These are phyloP conservation scores for Penicillium psychrosexuale DNA, from an alignment of 2,329 filamentous ascomycete species.

Conservation along the genomic window DNA sequence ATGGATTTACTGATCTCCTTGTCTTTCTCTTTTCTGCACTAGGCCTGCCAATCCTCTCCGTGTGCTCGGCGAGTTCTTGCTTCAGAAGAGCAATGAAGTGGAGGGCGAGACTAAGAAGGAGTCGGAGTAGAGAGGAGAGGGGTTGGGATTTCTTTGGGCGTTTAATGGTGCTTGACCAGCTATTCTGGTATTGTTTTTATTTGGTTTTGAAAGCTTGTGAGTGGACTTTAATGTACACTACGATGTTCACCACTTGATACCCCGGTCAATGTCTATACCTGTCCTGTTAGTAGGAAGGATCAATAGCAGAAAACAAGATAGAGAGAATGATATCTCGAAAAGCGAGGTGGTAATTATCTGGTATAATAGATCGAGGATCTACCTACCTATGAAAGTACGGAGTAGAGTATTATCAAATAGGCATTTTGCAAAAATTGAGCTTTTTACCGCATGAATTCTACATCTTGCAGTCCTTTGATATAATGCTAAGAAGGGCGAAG, in stretches of 20 bases:
- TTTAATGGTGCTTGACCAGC: slow-evolving; percentile 1
- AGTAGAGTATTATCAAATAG: background rate
- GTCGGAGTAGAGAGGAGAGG: slow-evolving; percentile 19
- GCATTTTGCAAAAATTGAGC: no score
- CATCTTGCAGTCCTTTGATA: background rate
- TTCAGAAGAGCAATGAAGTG: slow-evolving; percentile 65
- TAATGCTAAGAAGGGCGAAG: background rate
- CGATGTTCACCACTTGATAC: background rate
- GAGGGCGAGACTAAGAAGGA: slow-evolving; percentile 45
- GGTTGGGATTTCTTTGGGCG: slow-evolving; percentile 7
- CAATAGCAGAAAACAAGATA: background rate
- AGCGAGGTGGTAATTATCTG: background rate
- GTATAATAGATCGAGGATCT: background rate
- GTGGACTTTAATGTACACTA: background rate
- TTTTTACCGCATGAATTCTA: background rate
- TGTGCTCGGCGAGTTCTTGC: slow-evolving; percentile 66
- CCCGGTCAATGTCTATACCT: background rate
- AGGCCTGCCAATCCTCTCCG: slow-evolving; percentile 67
- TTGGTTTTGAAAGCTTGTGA: background rate
- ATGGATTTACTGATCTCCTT: background rate
- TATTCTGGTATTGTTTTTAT: background rate
- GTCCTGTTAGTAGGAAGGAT: background rate
- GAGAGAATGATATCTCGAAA: background rate
- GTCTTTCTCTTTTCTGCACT: background rate
- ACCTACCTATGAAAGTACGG: background rate